These are phyloP conservation scores for Fagus crenata DNA, from an alignment of 306 rosid species.

Conservation along the genomic window DNA sequence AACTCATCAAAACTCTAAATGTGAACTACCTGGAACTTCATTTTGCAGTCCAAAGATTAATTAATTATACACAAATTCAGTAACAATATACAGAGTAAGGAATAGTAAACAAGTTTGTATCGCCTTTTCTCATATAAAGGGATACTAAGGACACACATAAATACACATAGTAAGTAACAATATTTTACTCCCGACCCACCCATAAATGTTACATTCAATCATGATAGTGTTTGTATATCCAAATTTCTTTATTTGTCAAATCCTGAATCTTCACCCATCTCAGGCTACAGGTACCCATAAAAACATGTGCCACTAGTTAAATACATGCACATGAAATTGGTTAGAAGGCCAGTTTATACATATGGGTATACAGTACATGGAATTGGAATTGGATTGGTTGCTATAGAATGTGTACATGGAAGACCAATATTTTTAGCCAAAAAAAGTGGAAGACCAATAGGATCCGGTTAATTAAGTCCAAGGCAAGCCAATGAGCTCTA, in stretches of 20 bases:
- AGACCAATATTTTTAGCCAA: background rate
- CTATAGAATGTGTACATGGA: background rate
- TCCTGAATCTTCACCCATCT: background rate
- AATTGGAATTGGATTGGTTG: background rate
- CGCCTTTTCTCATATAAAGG: background rate
- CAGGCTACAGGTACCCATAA: background rate
- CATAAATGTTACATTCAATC: background rate
- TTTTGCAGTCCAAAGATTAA: background rate
- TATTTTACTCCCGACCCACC: background rate
- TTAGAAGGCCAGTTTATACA: background rate
- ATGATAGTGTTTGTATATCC: background rate
- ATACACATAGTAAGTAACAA: background rate
- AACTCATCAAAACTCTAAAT: conserved; percentile 12
- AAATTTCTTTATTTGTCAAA: background rate
- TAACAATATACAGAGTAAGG: background rate
- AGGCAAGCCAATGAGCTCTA: background rate
- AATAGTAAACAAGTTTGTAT: background rate
- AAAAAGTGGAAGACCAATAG: too few species aligned
- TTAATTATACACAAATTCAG: background rate
- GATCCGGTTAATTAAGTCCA: background rate
- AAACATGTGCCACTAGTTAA: background rate
- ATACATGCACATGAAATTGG: background rate
- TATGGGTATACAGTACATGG: background rate
- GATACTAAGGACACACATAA: background rate
- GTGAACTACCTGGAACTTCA: conserved; percentile 14